Base-by-base conservation (phyloP, 1,284 basidiomycete species). In the Schizophyllum amplum region DNA sequence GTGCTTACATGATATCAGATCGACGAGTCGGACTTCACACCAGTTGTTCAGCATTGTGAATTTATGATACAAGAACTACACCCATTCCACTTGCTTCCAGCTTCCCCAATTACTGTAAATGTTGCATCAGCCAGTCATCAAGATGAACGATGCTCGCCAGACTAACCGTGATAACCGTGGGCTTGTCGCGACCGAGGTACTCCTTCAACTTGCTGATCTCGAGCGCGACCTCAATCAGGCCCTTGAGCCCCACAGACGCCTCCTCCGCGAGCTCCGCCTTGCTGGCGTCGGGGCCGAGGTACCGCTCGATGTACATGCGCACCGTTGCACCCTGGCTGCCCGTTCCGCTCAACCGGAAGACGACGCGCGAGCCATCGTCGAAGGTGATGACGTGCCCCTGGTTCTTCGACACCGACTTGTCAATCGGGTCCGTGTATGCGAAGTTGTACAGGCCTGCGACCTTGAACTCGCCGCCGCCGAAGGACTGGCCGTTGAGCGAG, bases 351-450 rank as follows among this genome's bases (percentile, higher is more conserved):
- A 99, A 77, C 57, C 97, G 84, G 82, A 98, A 98, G 60, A 99
- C 93, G 62, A 99, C 90, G 54, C 96, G 82, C 55, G 87, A 91
- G 21, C 95, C 96, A 69, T 99, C 96, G 33, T 77, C 76, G 73
- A 99, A 99, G 60, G 82, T 83, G 69, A 98, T 84, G 70, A 95
- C 91, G 66, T 98, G 87, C 5, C 97, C 97, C 72, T 99, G 97
- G 74, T 98, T 98, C 75, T 88, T 90, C 64, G 89, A 92, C 61
- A 98, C 84, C 55, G 90, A 93, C 56, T 86, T 80, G 71, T 99
- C 97, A 71, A 99, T 98, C 21, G 96, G 97, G 73, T 99, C 97
- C 49, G 87, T 97, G 82, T 99, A 99, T 68, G 87, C 83, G 70
- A 99, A 99, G 79, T 95, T 88, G 73, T 86, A 89, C 48, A 89